Conservation (phyloP, 148 eudicot genomes). For the Fagopyrum tataricum region DNA sequence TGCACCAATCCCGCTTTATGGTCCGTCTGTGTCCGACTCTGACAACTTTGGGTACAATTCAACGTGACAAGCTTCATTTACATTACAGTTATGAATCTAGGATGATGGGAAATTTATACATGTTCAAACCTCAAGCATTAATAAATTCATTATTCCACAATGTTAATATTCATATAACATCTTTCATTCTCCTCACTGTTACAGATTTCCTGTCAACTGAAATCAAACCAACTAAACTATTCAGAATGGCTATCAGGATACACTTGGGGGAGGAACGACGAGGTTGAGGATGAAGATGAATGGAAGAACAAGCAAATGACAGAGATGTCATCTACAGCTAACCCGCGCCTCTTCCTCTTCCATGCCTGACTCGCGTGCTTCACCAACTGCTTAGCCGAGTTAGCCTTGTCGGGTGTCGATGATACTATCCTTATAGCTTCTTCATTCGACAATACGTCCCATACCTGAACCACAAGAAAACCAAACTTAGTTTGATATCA, state of each 20-base stretch:
- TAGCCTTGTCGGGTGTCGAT: constrained; percentile 43
- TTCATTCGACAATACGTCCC: constrained; percentile 67
- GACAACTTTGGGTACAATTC: too few species aligned
- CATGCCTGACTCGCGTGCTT: constrained; percentile 37
- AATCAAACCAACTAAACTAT: constrained; percentile 1
- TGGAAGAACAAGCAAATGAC: constrained; percentile 54
- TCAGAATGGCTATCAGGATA: constrained; percentile 10
- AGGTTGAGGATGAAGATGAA: not conserved
- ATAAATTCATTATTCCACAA: not conserved
- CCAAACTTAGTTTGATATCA: not conserved
- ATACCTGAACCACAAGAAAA: constrained; percentile 27
- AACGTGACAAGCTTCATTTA: not conserved
- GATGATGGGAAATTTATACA: not conserved
- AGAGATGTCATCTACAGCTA: constrained; percentile 49
- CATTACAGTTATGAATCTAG: not conserved
- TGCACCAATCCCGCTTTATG: too few species aligned
- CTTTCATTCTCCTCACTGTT: not conserved
- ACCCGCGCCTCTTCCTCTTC: constrained; percentile 36
- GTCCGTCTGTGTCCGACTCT: too few species aligned
- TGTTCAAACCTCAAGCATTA: not conserved
- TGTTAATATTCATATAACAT: not conserved
- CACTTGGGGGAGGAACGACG: not conserved
- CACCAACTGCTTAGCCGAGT: constrained; percentile 40
- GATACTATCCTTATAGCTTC: constrained; percentile 60
- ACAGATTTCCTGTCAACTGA: not conserved